Evolutionary conservation across 148 eudicot species (phyloP).

Genomic region (Fagopyrum esculentum): DNA sequence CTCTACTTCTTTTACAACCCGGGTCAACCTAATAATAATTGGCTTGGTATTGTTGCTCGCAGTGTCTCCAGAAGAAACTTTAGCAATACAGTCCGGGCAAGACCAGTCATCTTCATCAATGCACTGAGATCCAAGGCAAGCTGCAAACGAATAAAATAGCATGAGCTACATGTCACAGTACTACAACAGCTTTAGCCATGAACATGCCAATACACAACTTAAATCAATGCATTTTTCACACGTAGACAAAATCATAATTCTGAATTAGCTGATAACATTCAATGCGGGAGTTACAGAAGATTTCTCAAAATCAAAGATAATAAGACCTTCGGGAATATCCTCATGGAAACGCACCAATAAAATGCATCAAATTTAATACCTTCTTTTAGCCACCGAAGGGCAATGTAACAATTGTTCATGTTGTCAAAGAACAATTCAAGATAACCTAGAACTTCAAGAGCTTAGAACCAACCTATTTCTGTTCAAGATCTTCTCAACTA

Average conservation of each 20-base stretch:
- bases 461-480: not conserved
- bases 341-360: not conserved
- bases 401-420: not conserved
- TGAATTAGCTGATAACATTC: not conserved
- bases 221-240: not conserved
- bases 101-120: slow-evolving; percentile 54
- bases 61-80: slow-evolving; percentile 33
- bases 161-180: slow-evolving; percentile 7
- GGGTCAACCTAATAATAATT: slow-evolving; percentile 50
- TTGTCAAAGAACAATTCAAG: not conserved
- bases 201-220: not conserved
- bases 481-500: not conserved
- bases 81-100: slow-evolving; percentile 58
- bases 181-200: not conserved
- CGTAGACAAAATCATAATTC: not conserved
- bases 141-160: slow-evolving; percentile 37
- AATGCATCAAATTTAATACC: not conserved
- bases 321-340: not conserved
- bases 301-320: not conserved
- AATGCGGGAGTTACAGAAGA: not conserved
- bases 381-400: not conserved
- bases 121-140: slow-evolving; percentile 56
- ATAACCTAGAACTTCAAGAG: not conserved
- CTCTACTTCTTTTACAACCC: slow-evolving; percentile 69
- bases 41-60: slow-evolving; percentile 35